These are phyloP conservation scores for Neurospora sp. DNA, from an alignment of 495 filamentous ascomycete genomes.

Conservation along the genomic window DNA sequence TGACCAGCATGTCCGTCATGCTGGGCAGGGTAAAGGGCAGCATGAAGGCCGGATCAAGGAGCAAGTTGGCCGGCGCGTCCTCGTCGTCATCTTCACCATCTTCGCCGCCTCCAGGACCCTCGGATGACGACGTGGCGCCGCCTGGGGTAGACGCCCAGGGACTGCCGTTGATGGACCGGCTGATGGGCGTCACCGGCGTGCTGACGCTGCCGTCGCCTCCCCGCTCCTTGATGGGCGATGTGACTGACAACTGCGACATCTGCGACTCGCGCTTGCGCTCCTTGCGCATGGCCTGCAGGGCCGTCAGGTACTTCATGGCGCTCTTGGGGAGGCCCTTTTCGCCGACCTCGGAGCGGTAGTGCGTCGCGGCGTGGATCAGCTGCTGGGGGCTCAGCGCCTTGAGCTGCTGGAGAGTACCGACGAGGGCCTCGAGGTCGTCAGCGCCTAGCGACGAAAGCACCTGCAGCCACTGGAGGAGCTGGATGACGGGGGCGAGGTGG, in stretches of 20 bases:
- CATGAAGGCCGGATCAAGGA: conserved; percentile 84
- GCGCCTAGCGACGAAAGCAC: conserved; percentile 87
- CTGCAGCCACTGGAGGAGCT: conserved; percentile 95
- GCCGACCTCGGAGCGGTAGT: conserved; percentile 90
- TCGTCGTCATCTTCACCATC: conserved; percentile 42
- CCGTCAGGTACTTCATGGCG: conserved; percentile 74
- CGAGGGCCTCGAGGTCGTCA: conserved; percentile 78
- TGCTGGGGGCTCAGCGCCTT: conserved; percentile 76
- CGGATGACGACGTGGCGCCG: not conserved
- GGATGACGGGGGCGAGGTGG: conserved; percentile 84
- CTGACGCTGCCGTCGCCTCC: conserved; percentile 4
- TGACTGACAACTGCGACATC: conserved; percentile 11
- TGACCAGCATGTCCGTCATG: conserved; percentile 93
- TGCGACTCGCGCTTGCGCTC: conserved; percentile 30
- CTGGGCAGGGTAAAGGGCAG: conserved; percentile 90
- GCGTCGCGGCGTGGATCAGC: conserved; percentile 82
- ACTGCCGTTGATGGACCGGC: conserved; percentile 10
- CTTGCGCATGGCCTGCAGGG: conserved; percentile 57
- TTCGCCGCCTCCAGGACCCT: conserved; percentile 15
- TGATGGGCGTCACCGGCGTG: not conserved
- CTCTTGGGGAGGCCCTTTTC: conserved; percentile 83
- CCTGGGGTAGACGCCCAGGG: conserved; percentile 26
- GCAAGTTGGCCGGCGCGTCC: conserved; percentile 55
- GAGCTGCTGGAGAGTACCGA: conserved; percentile 78
- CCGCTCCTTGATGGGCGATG: conserved; percentile 23